Conservation (phyloP, 176 grass and related monocot species). For the Aegilops longissima region DNA sequence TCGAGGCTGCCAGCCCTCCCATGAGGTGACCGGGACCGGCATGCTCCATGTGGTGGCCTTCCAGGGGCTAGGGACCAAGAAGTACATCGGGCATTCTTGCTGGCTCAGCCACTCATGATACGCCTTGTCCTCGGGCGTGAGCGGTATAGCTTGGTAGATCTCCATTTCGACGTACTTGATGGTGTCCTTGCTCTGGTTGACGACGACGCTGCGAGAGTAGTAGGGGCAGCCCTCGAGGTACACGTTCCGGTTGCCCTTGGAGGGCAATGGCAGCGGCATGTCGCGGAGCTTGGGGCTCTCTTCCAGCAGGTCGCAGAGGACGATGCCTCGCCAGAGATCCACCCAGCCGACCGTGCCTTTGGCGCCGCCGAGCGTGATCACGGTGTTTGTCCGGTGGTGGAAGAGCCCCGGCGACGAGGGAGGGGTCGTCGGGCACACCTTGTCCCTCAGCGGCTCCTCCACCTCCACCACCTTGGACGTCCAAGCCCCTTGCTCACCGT, state of each 20-base stretch:
- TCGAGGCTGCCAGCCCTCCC: not conserved
- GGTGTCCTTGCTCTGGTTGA: not conserved
- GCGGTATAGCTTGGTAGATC: not conserved
- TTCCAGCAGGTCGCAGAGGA: too few species aligned
- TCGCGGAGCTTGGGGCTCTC: too few species aligned
- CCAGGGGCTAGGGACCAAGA: not conserved
- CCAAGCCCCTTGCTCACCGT: not conserved
- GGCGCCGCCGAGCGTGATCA: not conserved
- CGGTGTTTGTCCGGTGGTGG: not conserved
- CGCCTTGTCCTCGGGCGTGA: not conserved
- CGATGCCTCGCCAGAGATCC: too few species aligned
- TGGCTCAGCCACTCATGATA: not conserved
- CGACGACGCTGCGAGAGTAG: not conserved
- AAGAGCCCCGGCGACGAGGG: not conserved
- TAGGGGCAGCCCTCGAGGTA: not conserved
- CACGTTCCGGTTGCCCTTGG: not conserved
- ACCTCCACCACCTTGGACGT: not conserved
- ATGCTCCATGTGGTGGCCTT: not conserved
- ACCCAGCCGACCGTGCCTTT: not conserved
- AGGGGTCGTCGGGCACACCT: not conserved
- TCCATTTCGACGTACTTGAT: conserved; percentile 18
- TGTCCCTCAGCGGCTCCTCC: not conserved
- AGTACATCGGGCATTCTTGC: not conserved
- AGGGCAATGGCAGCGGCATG: not conserved
- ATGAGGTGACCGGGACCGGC: not conserved